Evolutionary conservation across 768 basidiomycete genomes (phyloP), one percentile per base, ranked within the genome.

Genomic region (Dioszegia crocea): DNA sequence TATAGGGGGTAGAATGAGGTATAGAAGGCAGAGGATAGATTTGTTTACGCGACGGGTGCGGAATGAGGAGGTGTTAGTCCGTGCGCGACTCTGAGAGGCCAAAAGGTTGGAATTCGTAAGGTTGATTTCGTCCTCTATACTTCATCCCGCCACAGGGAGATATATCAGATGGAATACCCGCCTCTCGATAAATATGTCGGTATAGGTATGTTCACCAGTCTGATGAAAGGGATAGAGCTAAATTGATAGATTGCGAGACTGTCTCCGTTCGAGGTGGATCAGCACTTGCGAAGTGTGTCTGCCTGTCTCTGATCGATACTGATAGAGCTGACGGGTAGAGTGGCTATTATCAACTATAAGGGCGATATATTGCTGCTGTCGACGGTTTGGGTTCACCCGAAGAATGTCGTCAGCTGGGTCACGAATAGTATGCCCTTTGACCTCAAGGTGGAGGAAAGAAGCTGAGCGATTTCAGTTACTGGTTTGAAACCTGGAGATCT

Each of bases 321-420:
- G 10, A 10, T 29, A 6, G 21, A 23, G 33, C 40, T 24, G 45
- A 1, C 16, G 27, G 38, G 4, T 12, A 31, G 74, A 57, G 87
- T 94, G 59, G 88, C 87, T 52, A 75, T 96, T 40, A 91, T 97
- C 53, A 91, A 97, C 77, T 91, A 85, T 71, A 77, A 86, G 51
- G 92, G 94, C 0, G 83, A 79, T 0, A 80, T 88, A 10, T 78
- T 86, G 39, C 71, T 94, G 60, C 91, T 97, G 64, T 86, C 82
- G 40, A 90, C 87, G 63, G 92, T 99, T 24, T 80, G 81, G 48
- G 70, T 73, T 40, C 90, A 89, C 73, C 83, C 85, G 46, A 88
- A 91, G 73, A 83, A 83, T 17, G 90, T 96, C 16, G 84, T 88
- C 8, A 92, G 97, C 76, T 97, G 92, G 78, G 80, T 90, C 54